A percentile compares a stretch with the other conserved stretches of the same genome.
phyloP scores from a whole-genome alignment of 306 rosid genomes.

The Neltuma alba region DNA sequence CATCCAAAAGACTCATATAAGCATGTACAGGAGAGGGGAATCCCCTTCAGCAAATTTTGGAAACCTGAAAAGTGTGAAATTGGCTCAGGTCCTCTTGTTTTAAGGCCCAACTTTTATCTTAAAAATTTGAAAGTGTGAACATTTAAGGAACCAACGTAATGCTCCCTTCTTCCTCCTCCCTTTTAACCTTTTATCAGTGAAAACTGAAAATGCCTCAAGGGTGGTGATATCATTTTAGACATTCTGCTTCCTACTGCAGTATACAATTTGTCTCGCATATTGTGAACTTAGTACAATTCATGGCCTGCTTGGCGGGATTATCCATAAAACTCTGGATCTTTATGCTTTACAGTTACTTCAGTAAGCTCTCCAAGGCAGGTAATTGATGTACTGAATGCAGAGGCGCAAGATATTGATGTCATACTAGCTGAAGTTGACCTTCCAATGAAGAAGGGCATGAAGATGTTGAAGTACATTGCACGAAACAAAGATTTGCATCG shows the following conservation, averaged over 20 bases:
- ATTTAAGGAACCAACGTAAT: not conserved
- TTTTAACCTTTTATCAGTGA: not conserved
- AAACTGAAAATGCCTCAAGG: not conserved
- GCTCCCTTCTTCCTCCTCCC: not conserved
- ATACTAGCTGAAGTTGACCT: constrained; percentile 92
- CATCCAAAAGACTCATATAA: not conserved
- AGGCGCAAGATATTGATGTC: constrained; percentile 86
- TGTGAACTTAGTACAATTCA: constrained; percentile 9
- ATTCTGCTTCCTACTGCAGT: not conserved
- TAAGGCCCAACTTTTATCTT: constrained; percentile 8
- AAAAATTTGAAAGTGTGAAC: not conserved
- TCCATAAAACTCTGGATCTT: constrained; percentile 25
- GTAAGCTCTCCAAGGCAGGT: constrained; percentile 88
- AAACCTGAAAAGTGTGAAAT: not conserved
- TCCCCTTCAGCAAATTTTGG: constrained; percentile 16
- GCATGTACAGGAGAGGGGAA: not conserved
- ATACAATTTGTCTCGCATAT: not conserved
- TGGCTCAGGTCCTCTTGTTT: not conserved
- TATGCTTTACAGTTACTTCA: constrained; percentile 61
- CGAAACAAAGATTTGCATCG: constrained; percentile 75
- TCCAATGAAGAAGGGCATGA: constrained; percentile 85
- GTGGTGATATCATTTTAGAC: constrained; percentile 4
- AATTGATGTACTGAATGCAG: constrained; percentile 92
- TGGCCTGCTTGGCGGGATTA: constrained; percentile 16
- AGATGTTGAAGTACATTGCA: constrained; percentile 88